Base-by-base conservation (phyloP, 2,329 filamentous ascomycete genomes). In the Penicillium paneum region DNA sequence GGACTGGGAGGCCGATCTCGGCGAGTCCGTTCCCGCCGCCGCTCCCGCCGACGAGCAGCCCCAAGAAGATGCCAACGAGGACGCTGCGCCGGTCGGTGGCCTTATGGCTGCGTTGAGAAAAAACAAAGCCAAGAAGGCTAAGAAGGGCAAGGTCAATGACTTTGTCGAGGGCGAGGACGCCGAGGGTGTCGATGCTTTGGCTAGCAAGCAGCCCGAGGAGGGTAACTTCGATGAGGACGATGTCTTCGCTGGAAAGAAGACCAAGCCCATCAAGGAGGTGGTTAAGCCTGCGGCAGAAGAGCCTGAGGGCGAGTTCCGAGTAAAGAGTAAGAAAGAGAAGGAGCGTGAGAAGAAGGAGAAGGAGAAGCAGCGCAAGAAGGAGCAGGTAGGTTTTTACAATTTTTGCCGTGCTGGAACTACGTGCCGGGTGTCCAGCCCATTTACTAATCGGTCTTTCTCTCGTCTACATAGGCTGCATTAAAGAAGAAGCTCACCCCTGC, bases 311-410 rank as follows among this genome's bases (percentile, higher is more conserved):
- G 81, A 79, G 4, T 87, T 87, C 41, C 83, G 86, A 52, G 81
- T 97, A 45, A 86, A 97, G 78, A 96, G 91, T 36, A 99, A 97
- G 83, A 94, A 95, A 55, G 92, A 99, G 79, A 99, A 99, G 79
- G 94, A 99, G 74, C 96, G 91, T 76, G 82, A 93, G 69, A 97
- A 93, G 83, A 99, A 97, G 79, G 94, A 99, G 79, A 86, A 91
- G 58, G 94, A 99, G 80, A 99, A 99, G 85, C 90, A 94, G 78
- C 83, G 92, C 64, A 99, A 99, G 80, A 99, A 92, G 85, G 94
- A 99, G 76, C 89, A 97, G 84, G 91, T 94, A 73, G 54, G 79
- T 70, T 36, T 47, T 41, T 31, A 13, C 17, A 19, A 45, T 15
- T 48, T 28, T 36, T n/a, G 41, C 15, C 12, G 31, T 56, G 15